Evolutionary conservation across 2,329 filamentous ascomycete genomes (phyloP).

Genomic region (Bipolaris bicolor): DNA sequence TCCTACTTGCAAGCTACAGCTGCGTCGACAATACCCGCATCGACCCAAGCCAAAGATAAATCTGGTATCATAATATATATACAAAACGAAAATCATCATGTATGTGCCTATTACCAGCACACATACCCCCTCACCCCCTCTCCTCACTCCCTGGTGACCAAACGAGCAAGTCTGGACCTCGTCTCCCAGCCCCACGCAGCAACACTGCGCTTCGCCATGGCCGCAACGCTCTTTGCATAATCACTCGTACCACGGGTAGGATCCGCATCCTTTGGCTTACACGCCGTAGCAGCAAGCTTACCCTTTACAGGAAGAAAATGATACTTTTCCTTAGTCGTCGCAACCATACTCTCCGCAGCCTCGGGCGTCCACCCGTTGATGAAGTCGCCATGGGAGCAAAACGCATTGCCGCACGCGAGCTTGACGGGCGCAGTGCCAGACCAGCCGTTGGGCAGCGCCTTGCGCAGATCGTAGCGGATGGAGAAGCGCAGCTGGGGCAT

Average conservation of each 20-base stretch:
- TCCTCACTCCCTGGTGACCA: constrained; percentile 2
- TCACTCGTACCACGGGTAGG: constrained; percentile 52
- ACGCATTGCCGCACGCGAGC: constrained; percentile 51
- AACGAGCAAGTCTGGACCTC: constrained; percentile 19
- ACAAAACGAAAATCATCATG: constrained; percentile 6
- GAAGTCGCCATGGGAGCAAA: constrained; percentile 56
- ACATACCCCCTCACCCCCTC: not conserved
- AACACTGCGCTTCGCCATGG: constrained; percentile 30
- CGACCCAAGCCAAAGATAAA: not conserved
- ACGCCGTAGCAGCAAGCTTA: constrained; percentile 40
- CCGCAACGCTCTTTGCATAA: constrained; percentile 47
- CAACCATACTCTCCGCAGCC: constrained; percentile 52
- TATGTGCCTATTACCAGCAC: not conserved
- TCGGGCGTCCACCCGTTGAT: constrained; percentile 57
- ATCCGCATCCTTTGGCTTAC: constrained; percentile 51
- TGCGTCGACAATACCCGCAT: not conserved
- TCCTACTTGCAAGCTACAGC: not conserved
- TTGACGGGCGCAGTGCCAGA: constrained; percentile 53
- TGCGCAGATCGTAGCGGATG: constrained; percentile 56
- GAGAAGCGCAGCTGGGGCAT: constrained; percentile 58
- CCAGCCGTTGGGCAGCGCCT: constrained; percentile 54
- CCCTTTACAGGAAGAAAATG: constrained; percentile 49
- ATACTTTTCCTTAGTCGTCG: constrained; percentile 43
- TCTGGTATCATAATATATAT: constrained; percentile 8
- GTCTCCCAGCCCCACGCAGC: constrained; percentile 27